Conservation (phyloP, 1,284 basidiomycete genomes). For the Sporisorium graminicola region DNA sequence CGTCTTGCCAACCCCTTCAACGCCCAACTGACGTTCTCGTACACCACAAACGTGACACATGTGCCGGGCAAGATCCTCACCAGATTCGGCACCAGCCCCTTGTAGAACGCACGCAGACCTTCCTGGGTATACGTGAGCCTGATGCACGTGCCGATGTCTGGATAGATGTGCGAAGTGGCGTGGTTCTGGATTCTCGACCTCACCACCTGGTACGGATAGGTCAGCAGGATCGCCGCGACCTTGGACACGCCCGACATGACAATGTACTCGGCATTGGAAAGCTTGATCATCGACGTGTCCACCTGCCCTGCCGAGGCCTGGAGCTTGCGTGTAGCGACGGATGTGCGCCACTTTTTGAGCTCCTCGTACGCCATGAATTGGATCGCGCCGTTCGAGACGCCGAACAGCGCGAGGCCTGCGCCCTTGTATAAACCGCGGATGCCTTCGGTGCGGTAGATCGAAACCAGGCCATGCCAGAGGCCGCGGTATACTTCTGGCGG, state of each 20-base stretch:
- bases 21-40: constrained; percentile 79
- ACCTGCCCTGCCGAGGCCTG: neutral
- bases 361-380: constrained; percentile 98
- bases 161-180: constrained; percentile 74
- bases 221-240: constrained; percentile 83
- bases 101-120: constrained; percentile 89
- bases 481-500: constrained; percentile 55
- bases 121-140: constrained; percentile 83
- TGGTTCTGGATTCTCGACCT: constrained; percentile 87
- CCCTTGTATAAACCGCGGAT: constrained; percentile 86
- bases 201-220: constrained; percentile 98
- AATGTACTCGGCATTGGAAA: constrained; percentile 87
- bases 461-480: constrained; percentile 55
- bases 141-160: constrained; percentile 84
- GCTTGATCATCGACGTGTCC: constrained; percentile 43
- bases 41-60: constrained; percentile 97
- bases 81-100: constrained; percentile 95
- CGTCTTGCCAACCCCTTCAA: constrained; percentile 44
- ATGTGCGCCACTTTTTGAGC: constrained; percentile 85
- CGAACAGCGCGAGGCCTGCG: constrained; percentile 87
- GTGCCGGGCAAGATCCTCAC: constrained; percentile 95
- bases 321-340: constrained; percentile 28
- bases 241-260: constrained; percentile 92
- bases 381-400: constrained; percentile 93
- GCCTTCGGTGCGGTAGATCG: constrained; percentile 74